Evolutionary conservation across 108 stramenopile genomes (phyloP).

Genomic region (Epithemia pelagica): DNA sequence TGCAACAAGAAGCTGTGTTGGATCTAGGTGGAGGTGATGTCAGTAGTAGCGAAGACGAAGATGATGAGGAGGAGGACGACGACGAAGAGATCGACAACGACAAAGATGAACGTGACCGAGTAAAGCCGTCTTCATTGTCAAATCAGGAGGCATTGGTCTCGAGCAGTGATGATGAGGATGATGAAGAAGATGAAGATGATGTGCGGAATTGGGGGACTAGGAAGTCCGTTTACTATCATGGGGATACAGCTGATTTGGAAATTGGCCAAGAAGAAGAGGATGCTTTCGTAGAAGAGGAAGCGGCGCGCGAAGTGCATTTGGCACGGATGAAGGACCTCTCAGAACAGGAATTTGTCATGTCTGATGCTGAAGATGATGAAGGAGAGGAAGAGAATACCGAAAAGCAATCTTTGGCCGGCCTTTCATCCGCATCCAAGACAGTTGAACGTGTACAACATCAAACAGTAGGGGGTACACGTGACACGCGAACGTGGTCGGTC

Average conservation of each 20-base stretch:
- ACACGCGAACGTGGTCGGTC: conserved; percentile 42
- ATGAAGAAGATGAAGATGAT: conserved; percentile 28
- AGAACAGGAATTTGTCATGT: conserved; percentile 72
- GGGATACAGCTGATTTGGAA: conserved; percentile 94
- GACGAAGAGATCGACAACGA: conserved; percentile 1
- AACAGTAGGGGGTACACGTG: too few species aligned
- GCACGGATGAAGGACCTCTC: conserved; percentile 70
- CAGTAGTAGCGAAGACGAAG: conserved; percentile 34
- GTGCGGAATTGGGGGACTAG: conserved; percentile 75
- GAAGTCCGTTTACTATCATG: conserved; percentile 83
- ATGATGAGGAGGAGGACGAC: conserved; percentile 29
- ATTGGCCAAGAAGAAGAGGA: conserved; percentile 85
- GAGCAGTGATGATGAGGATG: conserved; percentile 21
- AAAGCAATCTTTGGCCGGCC: conserved; percentile 16
- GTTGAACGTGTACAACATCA: neutral
- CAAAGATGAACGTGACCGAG: conserved; percentile 11
- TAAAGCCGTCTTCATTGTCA: neutral
- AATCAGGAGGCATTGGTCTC: neutral
- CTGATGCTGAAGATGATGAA: conserved; percentile 26
- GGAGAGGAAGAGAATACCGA: conserved; percentile 15
- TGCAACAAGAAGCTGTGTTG: conserved; percentile 46
- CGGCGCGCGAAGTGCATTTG: conserved; percentile 67
- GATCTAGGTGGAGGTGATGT: conserved; percentile 57
- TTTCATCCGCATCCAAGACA: conserved; percentile 6
- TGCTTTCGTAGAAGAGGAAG: conserved; percentile 79